Evolutionary conservation across 2,329 filamentous ascomycete species (phyloP), one percentile per base, ranked within the genome.

Genomic region (Aschersonia sp.): DNA sequence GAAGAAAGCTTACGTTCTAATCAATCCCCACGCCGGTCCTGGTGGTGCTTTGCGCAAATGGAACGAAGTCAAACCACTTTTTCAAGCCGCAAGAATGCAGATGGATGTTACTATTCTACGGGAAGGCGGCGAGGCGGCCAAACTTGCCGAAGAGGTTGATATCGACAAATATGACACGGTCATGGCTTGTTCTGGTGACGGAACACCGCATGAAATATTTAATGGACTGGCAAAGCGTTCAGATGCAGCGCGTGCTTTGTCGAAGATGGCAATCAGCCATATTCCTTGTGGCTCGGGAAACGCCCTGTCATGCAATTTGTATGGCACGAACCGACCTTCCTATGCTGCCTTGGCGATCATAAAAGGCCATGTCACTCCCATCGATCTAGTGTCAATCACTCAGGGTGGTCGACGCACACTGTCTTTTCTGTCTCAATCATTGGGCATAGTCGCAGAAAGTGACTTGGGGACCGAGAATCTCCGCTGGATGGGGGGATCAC

Each of bases 261-360:
- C 73, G 29, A 85, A 82, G 57, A 68, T 97, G 10, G 86, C 92
- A 1, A 80, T 98, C 2, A 83, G 82, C 29, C 87, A 95, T 59
- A 74, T 98, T 38, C 92, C 92, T 1, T 94, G 89, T 59, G 92
- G 92, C 10, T 92, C 86, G 45, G 92, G 92, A 5, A 98, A 98
- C 63, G 92, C 87, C 29, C 85, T 97, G 80, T 85, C 86, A 52
- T 82, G 84, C 68, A 97, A 96, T 62, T 68, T 94, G 44, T 88
- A 87, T 54, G 92, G 91, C 4, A 89, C 89, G 1, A 76, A 83
- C 53, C 80, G 77, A 53, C 76, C 85, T 6, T 85, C 80, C 51
- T 63, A 86, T 44, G 88, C 89, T 0, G 87, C 91, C 1, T 69
- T 97, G 51, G 82, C 80, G 30, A 81, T 96, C 44, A 78, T 96